Evolutionary conservation across 257 asterid species (phyloP), one percentile per base, ranked within the genome.

Genomic region (Mitragyna speciosa): DNA sequence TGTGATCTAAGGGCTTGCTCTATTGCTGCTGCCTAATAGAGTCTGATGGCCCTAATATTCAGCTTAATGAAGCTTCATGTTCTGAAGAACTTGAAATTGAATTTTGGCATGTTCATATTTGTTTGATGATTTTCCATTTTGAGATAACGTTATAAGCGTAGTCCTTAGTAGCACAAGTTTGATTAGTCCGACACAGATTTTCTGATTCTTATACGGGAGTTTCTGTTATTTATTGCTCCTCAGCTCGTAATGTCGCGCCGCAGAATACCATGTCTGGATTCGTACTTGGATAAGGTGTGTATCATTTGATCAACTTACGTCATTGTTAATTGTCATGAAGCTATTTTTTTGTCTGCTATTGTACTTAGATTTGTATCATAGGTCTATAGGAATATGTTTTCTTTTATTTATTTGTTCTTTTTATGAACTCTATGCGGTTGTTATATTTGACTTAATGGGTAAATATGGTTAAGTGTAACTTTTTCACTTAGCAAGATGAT

Each of bases 221-320:
- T 82, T 69, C 81, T 36, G 14, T 45, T n/a, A 63, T 77, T 80
- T 68, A 63, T 65, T 77, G 80, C n/a, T 73, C 80, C 49, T 74
- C 97, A 96, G 99, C 99, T 96, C 76, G 90, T 94, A 79, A 96
- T 96, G 99, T 96, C 99, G 75, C 92, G 99, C 79, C 92, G 97
- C 69, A 90, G 99, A 81, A 91, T 96, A 82, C 99, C 99, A 68
- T 94, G 99, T 73, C 87, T 96, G 56, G 99, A 96, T 89, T 96
- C 99, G 30, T 96, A 92, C 85, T 87, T 94, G 89, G 99, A 96
- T 80, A 96, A 96, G 99, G 99, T 94, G 86, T 33, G 86, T 66
- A 80, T 82, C 78, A 54, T 72, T 75, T 76, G n/a, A 75, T 73
- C 49, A 30, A 76, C 39, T 66, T 67, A 17, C 77, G 16, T 30